A percentile compares a stretch with the other conserved stretches of the same genome.
phyloP scores from a whole-genome alignment of 768 basidiomycete genomes.

The Lactarius vividus region DNA sequence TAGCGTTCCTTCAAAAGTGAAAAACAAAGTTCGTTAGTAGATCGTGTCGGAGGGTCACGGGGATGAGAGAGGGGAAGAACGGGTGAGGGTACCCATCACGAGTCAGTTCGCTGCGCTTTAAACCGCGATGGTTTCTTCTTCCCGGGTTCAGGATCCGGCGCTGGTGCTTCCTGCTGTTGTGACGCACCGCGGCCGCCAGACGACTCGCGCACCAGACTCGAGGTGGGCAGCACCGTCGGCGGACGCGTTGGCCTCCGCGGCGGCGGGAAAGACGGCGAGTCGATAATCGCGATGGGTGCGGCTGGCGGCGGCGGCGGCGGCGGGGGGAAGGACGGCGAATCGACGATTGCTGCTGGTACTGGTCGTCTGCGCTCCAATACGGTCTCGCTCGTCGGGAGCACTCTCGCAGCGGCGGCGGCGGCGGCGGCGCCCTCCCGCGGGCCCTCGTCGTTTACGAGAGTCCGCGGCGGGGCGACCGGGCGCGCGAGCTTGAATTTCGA shows the following conservation, averaged over 20 bases:
- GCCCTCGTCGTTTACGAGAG: conserved; percentile 2
- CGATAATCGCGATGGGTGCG: not conserved
- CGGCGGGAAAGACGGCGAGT: conserved; percentile 31
- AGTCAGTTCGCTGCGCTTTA: conserved; percentile 28
- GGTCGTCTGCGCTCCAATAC: conserved; percentile 12
- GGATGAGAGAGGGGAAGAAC: not conserved
- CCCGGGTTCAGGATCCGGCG: conserved; percentile 17
- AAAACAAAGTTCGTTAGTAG: not conserved
- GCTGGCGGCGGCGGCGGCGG: not conserved
- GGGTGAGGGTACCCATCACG: not conserved
- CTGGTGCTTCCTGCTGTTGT: not conserved
- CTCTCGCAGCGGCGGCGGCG: conserved; percentile 33
- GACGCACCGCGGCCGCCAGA: not conserved
- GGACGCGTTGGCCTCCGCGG: conserved; percentile 24
- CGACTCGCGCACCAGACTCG: conserved; percentile 22
- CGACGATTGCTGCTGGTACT: conserved; percentile 10
- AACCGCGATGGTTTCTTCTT: conserved; percentile 32
- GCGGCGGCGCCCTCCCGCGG: conserved; percentile 4
- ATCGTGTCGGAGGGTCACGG: not conserved
- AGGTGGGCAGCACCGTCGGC: conserved; percentile 25
- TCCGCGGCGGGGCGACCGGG: conserved; percentile 9
- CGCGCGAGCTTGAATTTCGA: conserved; percentile 32
- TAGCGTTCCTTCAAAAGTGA: too few species aligned
- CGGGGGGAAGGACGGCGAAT: conserved; percentile 27
- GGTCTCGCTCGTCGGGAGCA: conserved; percentile 19